Evolutionary conservation across 305 asterid species (phyloP).

Genomic region (Stenogyne calaminthoides): DNA sequence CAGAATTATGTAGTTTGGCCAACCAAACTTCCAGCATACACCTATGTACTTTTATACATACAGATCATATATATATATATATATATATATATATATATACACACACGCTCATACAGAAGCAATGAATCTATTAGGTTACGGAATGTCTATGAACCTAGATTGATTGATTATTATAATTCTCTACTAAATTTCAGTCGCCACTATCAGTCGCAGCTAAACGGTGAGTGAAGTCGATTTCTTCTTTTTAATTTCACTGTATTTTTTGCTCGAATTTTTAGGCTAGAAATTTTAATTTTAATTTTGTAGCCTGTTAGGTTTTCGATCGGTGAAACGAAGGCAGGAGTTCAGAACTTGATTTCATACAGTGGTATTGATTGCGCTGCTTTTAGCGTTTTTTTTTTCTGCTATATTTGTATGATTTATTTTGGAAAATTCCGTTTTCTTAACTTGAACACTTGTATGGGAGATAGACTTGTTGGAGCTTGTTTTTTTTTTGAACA

Average conservation of each 20-base stretch:
- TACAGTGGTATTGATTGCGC: slow-evolving; percentile 22
- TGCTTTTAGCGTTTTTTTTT: neutral
- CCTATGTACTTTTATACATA: slow-evolving; percentile 32
- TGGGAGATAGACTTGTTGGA: neutral
- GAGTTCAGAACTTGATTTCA: neutral
- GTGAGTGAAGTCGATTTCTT: slow-evolving; percentile 21
- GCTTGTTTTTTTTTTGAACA: slow-evolving; percentile 20
- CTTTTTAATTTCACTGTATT: neutral
- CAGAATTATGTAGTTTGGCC: slow-evolving; percentile 41
- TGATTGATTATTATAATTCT: slow-evolving; percentile 23
- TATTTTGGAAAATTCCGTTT: neutral
- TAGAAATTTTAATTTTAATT: neutral
- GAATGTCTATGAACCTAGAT: slow-evolving; percentile 40
- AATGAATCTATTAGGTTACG: slow-evolving; percentile 20
- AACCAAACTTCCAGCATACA: slow-evolving; percentile 41
- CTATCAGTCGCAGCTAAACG: slow-evolving; percentile 29
- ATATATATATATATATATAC: no score
- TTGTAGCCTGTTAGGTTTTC: slow-evolving; percentile 6
- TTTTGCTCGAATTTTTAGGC: slow-evolving; percentile 10
- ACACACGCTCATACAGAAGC: slow-evolving; percentile 15
- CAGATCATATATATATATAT: slow-evolving; percentile 17
- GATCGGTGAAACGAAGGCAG: slow-evolving; percentile 14
- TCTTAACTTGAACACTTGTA: neutral
- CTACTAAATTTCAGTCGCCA: slow-evolving; percentile 28
- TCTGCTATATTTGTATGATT: slow-evolving; percentile 3